These are phyloP conservation scores for Eucalyptus tenuipes DNA, from an alignment of 345 rosid genomes.

Conservation along the genomic window DNA sequence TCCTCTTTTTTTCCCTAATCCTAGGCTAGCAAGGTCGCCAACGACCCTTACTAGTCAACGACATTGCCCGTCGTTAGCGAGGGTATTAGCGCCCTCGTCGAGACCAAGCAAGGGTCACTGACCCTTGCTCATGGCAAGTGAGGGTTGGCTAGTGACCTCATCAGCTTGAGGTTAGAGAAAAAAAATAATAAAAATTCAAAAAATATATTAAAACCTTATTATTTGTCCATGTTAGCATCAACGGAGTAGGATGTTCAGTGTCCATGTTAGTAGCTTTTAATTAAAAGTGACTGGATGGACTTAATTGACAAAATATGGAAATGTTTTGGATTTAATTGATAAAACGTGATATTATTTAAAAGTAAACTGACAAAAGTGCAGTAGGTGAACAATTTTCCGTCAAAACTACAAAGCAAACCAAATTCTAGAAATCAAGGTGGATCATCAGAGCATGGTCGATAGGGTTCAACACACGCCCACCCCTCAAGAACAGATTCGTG, in stretches of 20 bases:
- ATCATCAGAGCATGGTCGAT: neutral
- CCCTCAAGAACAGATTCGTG: neutral
- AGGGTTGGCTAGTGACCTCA: accelerated
- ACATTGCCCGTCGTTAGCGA: accelerated
- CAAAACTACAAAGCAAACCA: neutral
- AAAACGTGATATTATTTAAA: too few species aligned
- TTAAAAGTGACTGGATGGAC: accelerated
- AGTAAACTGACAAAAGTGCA: too few species aligned
- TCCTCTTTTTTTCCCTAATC: neutral
- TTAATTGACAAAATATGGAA: too few species aligned
- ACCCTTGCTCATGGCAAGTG: too few species aligned
- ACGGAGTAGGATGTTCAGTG: accelerated
- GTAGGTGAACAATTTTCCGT: neutral
- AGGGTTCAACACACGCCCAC: neutral
- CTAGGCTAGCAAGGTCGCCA: neutral
- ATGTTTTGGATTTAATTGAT: neutral
- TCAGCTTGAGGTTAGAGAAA: accelerated
- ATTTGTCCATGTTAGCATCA: neutral
- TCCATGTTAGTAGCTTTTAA: too few species aligned
- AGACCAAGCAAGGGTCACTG: too few species aligned
- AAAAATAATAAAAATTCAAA: too few species aligned
- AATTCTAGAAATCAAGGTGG: neutral
- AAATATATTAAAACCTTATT: too few species aligned
- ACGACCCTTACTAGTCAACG: accelerated
- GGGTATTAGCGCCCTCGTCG: accelerated